Base-by-base conservation (phyloP, 371 early-diverging fungal species). In the Capillidium rhysosporum region DNA sequence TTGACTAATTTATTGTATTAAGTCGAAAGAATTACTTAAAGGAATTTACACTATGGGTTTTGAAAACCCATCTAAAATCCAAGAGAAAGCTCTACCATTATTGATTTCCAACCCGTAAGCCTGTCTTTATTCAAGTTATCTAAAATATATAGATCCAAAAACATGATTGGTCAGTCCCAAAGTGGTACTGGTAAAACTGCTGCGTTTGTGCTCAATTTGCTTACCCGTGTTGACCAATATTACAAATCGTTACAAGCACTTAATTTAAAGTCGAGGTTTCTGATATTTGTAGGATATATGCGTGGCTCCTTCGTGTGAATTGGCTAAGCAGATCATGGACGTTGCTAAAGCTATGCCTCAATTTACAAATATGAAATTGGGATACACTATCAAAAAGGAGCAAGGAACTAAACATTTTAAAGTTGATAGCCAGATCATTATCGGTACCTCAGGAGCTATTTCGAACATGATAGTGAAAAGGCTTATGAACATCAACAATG, bases 161-260 rank as follows among this genome's bases (percentile, higher is more conserved):
- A 91, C 61, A 81, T 89, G 85, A 82, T 89, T 59, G 88, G 81
- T 0, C 86, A 87, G 69, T 84, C 85, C 46, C 86, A 88, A 63
- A 82, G 84, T 1, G 80, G 88, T 52, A 86, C 94, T 0, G 97
- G 98, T 41, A 99, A 99, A 68, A 98, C 99, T 8, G 96, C 98
- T 1, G 97, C 98, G 0, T 93, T 96, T 64, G 84, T 80, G 0
- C 69, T 95, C 52, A 83, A 88, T 0, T 91, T 95, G 81, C 68
- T 94, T 28, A 73, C 76, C 49, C 70, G 89, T 26, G 70, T 86
- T 55, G 86, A 80, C 56, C 53, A 56, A 21, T 61, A 57, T 24
- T 28, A 72, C 8, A 55, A 70, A 1, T 61, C 62, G 14, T 70
- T 76, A 26, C 77, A 77, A 61, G 74, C 71, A 65, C 59, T 39